Evolutionary conservation across 345 rosid genomes (phyloP).

Genomic region (Noccaea caerulescens): DNA sequence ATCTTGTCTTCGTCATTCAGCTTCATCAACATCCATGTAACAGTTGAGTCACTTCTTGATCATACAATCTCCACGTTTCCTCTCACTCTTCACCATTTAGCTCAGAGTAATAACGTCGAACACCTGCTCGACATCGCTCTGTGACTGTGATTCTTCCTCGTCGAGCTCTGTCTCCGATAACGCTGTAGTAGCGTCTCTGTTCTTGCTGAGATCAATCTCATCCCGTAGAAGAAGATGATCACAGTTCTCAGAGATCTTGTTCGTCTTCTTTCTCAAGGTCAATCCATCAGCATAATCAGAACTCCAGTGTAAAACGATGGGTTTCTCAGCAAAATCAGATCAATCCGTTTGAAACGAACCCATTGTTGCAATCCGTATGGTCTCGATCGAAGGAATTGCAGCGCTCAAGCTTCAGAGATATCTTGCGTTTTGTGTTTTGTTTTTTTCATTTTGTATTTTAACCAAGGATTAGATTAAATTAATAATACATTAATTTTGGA

Average conservation of each 20-base stretch:
- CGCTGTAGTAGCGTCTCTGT: constrained; percentile 20
- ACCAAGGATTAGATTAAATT: too few species aligned
- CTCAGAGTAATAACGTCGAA: constrained; percentile 57
- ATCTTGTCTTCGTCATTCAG: constrained; percentile 43
- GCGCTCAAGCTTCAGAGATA: constrained; percentile 21
- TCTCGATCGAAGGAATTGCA: constrained; percentile 35
- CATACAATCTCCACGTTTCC: constrained; percentile 54
- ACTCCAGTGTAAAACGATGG: constrained; percentile 30
- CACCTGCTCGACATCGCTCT: constrained; percentile 58
- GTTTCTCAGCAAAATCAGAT: constrained; percentile 15
- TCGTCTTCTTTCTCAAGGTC: constrained; percentile 9
- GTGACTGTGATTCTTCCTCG: constrained; percentile 31
- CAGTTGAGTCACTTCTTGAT: constrained; percentile 62
- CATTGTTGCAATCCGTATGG: constrained; percentile 28
- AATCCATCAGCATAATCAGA: constrained; percentile 16
- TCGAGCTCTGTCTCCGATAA: constrained; percentile 34
- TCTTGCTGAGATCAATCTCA: constrained; percentile 23
- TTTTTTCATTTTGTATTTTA: too few species aligned
- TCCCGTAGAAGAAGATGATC: constrained; percentile 32
- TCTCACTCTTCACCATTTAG: constrained; percentile 64
- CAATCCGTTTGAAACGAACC: constrained; percentile 20
- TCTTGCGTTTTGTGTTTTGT: background rate
- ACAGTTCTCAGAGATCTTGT: constrained; percentile 10
- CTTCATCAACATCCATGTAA: constrained; percentile 59
- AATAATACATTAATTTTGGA: too few species aligned